Base-by-base conservation (phyloP, 2,329 filamentous ascomycete genomes). In the Cordyceps fumosorosea region DNA sequence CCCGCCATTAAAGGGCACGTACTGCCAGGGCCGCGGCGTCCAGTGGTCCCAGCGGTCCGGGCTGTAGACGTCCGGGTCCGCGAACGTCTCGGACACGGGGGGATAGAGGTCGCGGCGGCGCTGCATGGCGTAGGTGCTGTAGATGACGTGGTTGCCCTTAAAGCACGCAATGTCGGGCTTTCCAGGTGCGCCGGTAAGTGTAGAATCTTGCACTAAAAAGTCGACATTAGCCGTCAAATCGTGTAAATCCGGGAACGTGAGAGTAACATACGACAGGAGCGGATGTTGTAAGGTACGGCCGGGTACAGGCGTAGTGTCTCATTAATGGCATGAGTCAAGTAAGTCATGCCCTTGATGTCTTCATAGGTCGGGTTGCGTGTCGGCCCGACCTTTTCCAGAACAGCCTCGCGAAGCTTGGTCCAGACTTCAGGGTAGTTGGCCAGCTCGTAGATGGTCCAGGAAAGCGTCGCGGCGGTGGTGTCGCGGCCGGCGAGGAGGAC, bases 301-400 rank as follows among this genome's bases (percentile, higher is more conserved):
- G 90, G 90, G 73, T 93, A 91, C 12, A 93, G 75, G 16, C 91
- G 86, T 63, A 93, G 82, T 0, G 85, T 89, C 76, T 96, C 91
- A 75, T 90, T 89, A 68, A 96, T 81, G 56, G 89, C 77, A 68
- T 87, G 80, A 73, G 85, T 79, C 63, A 95, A 83, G 72, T 93
- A 96, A 69, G 89, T 88, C 91, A 96, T 96, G 66, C 82, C 82
- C 79, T 96, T 96, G 63, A 96, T 81, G 70, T 96, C 84, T 14
- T 85, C 82, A 73, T 96, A 96, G 0, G 88, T 91, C 0, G 88
- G 87, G 3, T 80, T 76, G 6, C 80, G 75, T 16, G 84, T 77
- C 7, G 82, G 73, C 1, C 92, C 92, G 5, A 96, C 82, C 0
- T 79, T 78, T 1, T 81, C 72, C 29, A 87, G 73, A 69, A 96